Conservation (phyloP, 2,329 filamentous ascomycete species). For the Alternaria postmessia region DNA sequence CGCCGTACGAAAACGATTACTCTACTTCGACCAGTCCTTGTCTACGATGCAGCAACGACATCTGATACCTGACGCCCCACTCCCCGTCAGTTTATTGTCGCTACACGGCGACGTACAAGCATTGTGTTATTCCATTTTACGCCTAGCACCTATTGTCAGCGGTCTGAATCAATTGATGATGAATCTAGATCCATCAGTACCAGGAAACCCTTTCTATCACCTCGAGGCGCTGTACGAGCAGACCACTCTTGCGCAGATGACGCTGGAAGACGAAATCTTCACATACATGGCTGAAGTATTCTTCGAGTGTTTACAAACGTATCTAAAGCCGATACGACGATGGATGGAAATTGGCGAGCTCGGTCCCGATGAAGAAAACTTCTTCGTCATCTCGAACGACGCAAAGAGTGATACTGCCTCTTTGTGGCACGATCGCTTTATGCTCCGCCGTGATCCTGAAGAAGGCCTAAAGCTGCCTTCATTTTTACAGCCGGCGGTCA, state of each 20-base stretch:
- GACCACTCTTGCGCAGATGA: slow-evolving; percentile 73
- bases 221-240: slow-evolving; percentile 80
- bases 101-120: slow-evolving; percentile 66
- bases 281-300: slow-evolving; percentile 73
- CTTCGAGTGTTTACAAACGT: slow-evolving; percentile 81
- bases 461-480: slow-evolving; percentile 72
- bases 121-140: slow-evolving; percentile 63
- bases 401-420: slow-evolving; percentile 67
- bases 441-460: slow-evolving; percentile 67
- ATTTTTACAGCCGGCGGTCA: slow-evolving; percentile 74
- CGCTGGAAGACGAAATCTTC: slow-evolving; percentile 70
- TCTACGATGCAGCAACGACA: slow-evolving; percentile 68
- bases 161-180: slow-evolving; percentile 29
- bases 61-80: slow-evolving; percentile 61
- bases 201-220: slow-evolving; percentile 69
- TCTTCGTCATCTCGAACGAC: slow-evolving; percentile 74
- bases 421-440: slow-evolving; percentile 80
- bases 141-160: slow-evolving; percentile 67
- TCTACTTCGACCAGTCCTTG: slow-evolving; percentile 66
- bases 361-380: slow-evolving; percentile 69
- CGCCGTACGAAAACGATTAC: slow-evolving; percentile 65
- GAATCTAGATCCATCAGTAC: slow-evolving; percentile 58
- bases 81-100: slow-evolving; percentile 71
- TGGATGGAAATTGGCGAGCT: slow-evolving; percentile 88
- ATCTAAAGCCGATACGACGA: slow-evolving; percentile 76